Percentiles rank a stretch among this genome's conserved stretches.
Conservation (phyloP, 2,329 filamentous ascomycete species). For the Aspergillus costaricaensis region DNA sequence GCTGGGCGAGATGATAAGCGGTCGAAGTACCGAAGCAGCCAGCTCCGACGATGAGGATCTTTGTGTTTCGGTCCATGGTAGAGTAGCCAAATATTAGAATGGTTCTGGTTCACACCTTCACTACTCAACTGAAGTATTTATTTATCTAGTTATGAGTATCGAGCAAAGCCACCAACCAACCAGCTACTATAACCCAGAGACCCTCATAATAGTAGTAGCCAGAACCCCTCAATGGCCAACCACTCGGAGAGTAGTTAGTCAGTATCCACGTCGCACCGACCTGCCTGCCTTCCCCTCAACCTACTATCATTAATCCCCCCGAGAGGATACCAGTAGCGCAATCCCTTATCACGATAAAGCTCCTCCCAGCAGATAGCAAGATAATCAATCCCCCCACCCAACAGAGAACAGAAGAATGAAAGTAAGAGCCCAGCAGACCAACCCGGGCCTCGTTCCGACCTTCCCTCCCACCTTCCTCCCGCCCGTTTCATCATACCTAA, state of each 20-base stretch:
- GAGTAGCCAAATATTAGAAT: too few species aligned
- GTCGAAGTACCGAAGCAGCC: constrained; percentile 4
- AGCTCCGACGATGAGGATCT: constrained; percentile 2
- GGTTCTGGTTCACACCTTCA: too few species aligned
- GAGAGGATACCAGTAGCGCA: background rate
- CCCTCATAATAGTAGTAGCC: too few species aligned
- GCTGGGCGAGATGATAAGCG: constrained; percentile 5
- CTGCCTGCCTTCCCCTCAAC: background rate
- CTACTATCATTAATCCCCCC: background rate
- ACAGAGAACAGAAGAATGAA: background rate
- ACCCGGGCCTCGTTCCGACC: constrained; percentile 8
- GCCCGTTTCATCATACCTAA: too few species aligned
- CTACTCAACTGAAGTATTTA: too few species aligned
- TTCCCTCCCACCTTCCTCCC: background rate
- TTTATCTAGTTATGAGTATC: too few species aligned
- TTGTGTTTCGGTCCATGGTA: background rate
- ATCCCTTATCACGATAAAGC: background rate
- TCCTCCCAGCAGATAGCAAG: too few species aligned
- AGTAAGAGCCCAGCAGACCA: too few species aligned
- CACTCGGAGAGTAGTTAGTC: too few species aligned
- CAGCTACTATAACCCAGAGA: too few species aligned
- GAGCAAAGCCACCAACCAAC: too few species aligned
- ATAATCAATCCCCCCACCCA: background rate
- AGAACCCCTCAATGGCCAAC: too few species aligned
- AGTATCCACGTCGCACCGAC: background rate